Conservation (phyloP, 345 rosid genomes). For the Durio zibethinus region DNA sequence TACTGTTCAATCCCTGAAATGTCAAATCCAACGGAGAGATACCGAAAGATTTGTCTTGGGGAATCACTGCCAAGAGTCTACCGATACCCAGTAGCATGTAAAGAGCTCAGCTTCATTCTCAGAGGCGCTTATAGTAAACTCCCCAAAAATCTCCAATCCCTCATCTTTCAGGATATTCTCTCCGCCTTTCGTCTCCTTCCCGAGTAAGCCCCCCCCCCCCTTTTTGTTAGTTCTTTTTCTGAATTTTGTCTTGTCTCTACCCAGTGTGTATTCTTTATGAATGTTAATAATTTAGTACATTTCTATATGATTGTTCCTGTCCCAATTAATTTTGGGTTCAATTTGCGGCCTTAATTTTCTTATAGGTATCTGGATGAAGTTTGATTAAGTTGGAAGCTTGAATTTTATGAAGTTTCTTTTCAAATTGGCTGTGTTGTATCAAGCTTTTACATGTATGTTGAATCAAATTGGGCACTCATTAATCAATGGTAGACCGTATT, state of each 20-base stretch:
- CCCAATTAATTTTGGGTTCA: neutral
- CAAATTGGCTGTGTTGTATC: neutral
- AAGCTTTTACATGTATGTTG: neutral
- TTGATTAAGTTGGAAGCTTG: constrained; percentile 11
- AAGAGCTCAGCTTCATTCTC: constrained; percentile 62
- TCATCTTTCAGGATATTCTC: constrained; percentile 62
- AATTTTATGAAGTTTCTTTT: neutral
- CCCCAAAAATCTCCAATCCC: constrained; percentile 60
- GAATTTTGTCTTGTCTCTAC: neutral
- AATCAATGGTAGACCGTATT: neutral
- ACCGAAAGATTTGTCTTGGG: constrained; percentile 43
- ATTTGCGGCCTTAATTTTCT: neutral
- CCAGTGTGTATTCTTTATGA: constrained; percentile 5
- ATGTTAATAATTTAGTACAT: neutral
- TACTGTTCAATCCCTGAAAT: constrained; percentile 17
- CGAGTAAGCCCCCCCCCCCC: constrained; percentile 32
- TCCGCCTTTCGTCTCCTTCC: constrained; percentile 79
- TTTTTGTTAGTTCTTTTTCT: neutral
- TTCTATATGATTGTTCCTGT: neutral
- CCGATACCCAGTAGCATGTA: constrained; percentile 62
- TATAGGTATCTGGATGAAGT: neutral
- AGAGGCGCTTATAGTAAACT: constrained; percentile 41
- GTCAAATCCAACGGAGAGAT: constrained; percentile 48
- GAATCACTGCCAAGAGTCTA: constrained; percentile 44
- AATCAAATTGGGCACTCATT: neutral